Percentiles rank a stretch among this genome's conserved stretches.
phyloP scores from a whole-genome alignment of 2,329 filamentous ascomycete genomes.

The Chrysoporthe cubensis region DNA sequence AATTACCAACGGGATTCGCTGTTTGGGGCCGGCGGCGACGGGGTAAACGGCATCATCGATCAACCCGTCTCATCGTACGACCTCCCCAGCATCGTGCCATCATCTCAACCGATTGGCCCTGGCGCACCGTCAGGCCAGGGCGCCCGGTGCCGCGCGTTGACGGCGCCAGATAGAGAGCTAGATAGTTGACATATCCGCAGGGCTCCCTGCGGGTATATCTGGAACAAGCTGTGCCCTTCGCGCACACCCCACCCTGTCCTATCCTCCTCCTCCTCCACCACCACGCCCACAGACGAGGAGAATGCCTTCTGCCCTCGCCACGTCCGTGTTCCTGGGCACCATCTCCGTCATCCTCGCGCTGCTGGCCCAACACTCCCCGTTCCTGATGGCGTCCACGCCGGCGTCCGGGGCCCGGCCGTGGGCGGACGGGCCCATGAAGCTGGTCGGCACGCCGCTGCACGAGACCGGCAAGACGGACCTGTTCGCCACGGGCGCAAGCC shows the following conservation, averaged over 20 bases:
- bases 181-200: not conserved
- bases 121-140: not conserved
- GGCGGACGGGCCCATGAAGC: conserved; percentile 59
- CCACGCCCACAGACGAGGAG: not conserved
- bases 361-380: conserved; percentile 43
- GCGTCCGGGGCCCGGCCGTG: conserved; percentile 44
- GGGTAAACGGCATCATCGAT: too few species aligned
- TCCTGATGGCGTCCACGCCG: conserved; percentile 43
- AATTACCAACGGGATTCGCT: conserved; percentile 20
- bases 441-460: conserved; percentile 58
- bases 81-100: not conserved
- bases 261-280: not conserved
- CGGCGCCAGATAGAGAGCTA: not conserved
- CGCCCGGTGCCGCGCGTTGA: too few species aligned
- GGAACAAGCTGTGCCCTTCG: not conserved
- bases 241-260: not conserved
- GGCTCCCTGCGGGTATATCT: not conserved
- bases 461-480: conserved; percentile 59
- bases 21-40: not conserved
- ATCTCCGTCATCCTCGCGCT: conserved; percentile 40
- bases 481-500: conserved; percentile 61
- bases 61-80: conserved; percentile 3
- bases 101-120: not conserved
- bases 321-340: conserved; percentile 38
- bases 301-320: conserved; percentile 19